Evolutionary conservation across 1,284 basidiomycete genomes (phyloP), one percentile per base, ranked within the genome.

Genomic region (Melampsora americana): DNA sequence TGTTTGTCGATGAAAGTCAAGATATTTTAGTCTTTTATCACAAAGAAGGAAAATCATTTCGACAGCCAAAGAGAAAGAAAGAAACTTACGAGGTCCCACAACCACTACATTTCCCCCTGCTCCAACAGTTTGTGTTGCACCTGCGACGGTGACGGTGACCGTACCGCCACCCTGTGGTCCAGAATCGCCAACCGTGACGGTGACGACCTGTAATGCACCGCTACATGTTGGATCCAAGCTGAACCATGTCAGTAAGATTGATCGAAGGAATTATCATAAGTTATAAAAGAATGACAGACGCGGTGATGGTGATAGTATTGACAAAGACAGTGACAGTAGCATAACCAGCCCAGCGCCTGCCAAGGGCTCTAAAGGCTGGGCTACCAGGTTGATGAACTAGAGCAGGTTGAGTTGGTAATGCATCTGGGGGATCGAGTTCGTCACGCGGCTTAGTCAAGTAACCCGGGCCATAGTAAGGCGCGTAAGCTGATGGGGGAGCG

Each of bases 311-410:
- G 26, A 72, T 46, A 20, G 70, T 72, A 50, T 56, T 72, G 50
- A 72, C 70, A 32, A 65, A 72, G 44, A 72, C 62, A 30, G 70
- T 72, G 23, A 66, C 62, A 23, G 70, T 72, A 64, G 70, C 62
- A 42, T 72, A 72, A 14, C 62, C 62, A 1, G 60, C 53, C 70
- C 70, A 72, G 26, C 70, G 23, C 35, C 56, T 72, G 12, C 44
- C 56, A 18, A 71, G 69, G 32, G 60, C 39, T 9, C 39, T 5
- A 42, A 42, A 42, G 39, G 39, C 39, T 42, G 39, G 39, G 12
- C 39, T 42, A 42, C 39, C 39, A 42, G 39, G 39, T 42, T 42
- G 39, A 42, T 42, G 39, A 42, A 42, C 39, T 42, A 11, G 12
- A 56, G 53, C 39, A 28, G 67, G 67, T 68, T 56, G 56, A 2